phyloP scores from a whole-genome alignment of 1,284 basidiomycete species.

The Rhodofomes roseus region DNA sequence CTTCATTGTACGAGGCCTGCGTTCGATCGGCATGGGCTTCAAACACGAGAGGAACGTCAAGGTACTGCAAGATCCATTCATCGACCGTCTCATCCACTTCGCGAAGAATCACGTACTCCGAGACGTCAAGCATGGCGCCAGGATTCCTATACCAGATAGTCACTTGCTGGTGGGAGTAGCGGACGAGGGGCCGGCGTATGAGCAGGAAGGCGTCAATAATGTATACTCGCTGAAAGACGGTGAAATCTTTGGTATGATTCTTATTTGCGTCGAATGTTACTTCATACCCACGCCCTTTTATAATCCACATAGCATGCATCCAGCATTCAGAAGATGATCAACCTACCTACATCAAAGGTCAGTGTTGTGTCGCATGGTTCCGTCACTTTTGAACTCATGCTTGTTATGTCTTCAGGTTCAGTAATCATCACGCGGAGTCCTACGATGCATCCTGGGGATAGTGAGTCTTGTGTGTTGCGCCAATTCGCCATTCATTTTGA shows the following conservation, averaged over 20 bases:
- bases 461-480: conserved; percentile 30
- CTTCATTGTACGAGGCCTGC: conserved; percentile 46
- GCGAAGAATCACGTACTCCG: conserved; percentile 60
- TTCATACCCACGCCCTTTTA: background rate
- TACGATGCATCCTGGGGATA: conserved; percentile 69
- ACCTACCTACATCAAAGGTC: conserved; percentile 51
- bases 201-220: conserved; percentile 41
- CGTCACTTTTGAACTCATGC: no score
- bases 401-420: no score
- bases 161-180: conserved; percentile 73
- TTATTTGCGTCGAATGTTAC: background rate
- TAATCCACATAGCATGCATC: conserved; percentile 44
- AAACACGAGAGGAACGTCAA: conserved; percentile 28
- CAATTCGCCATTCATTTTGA: background rate
- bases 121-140: conserved; percentile 68
- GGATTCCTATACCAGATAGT: conserved; percentile 66
- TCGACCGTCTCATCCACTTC: conserved; percentile 48
- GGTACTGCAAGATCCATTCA: conserved; percentile 52
- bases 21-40: conserved; percentile 45
- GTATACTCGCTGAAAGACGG: conserved; percentile 50
- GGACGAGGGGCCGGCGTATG: conserved; percentile 69
- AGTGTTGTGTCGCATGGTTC: background rate
- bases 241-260: conserved; percentile 57
- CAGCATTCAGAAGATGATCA: conserved; percentile 42
- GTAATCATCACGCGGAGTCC: conserved; percentile 67